phyloP scores from a whole-genome alignment of 768 basidiomycete species.

The Boletus sp. region DNA sequence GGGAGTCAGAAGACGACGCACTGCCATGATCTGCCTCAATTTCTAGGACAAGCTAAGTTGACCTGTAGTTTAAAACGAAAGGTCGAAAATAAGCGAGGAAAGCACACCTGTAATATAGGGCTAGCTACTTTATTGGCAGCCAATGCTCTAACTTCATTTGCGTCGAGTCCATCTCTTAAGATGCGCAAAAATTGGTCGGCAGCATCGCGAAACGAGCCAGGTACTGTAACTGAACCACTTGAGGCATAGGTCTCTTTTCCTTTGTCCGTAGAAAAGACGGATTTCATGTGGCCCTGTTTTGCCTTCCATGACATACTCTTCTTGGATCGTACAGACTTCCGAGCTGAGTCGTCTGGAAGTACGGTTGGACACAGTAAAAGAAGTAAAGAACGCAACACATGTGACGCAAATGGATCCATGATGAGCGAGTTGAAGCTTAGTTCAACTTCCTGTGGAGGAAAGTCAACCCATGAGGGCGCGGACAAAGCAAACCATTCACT shows the following conservation, averaged over 20 bases:
- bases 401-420: conserved; percentile 87
- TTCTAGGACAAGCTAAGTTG: conserved; percentile 70
- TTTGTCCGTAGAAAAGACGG: conserved; percentile 58
- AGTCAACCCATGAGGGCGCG: conserved; percentile 14
- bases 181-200: conserved; percentile 46
- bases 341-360: conserved; percentile 38
- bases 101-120: conserved; percentile 66
- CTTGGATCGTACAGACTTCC: conserved; percentile 68
- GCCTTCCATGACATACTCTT: conserved; percentile 82
- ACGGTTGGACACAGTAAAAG: conserved; percentile 68
- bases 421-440: conserved; percentile 63
- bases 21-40: conserved; percentile 70
- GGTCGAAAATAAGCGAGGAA: conserved; percentile 5
- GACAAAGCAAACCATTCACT: conserved; percentile 38
- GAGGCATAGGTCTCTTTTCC: conserved; percentile 34
- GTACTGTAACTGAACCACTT: conserved; percentile 29
- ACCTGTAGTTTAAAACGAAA: conserved; percentile 9
- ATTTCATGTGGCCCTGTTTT: conserved; percentile 77
- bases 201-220: conserved; percentile 49
- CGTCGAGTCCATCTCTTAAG: conserved; percentile 52
- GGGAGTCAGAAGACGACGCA: conserved; percentile 58
- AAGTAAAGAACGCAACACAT: conserved; percentile 80
- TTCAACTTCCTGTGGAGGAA: conserved; percentile 59
- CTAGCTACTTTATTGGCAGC: conserved; percentile 77
- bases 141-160: conserved; percentile 74